These are phyloP conservation scores for Nemania bipapillata DNA, from an alignment of 2,329 filamentous ascomycete genomes.

Conservation along the genomic window DNA sequence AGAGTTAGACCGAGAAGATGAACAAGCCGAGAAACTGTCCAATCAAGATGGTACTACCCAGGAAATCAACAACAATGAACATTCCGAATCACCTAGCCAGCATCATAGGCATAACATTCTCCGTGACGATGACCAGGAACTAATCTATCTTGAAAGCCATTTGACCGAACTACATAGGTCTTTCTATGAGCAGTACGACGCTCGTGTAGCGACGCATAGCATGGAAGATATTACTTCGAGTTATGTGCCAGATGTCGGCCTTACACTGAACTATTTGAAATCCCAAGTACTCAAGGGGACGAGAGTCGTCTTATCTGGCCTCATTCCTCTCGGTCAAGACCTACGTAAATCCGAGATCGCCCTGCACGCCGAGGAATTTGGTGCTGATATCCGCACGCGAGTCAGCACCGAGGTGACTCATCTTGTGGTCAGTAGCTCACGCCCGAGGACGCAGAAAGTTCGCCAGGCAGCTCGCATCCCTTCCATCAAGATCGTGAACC, in stretches of 20 bases:
- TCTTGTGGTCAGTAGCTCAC: slow-evolving; percentile 74
- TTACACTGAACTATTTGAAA: slow-evolving; percentile 86
- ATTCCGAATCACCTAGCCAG: slow-evolving; percentile 53
- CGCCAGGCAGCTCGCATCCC: slow-evolving; percentile 82
- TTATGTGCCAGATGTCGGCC: slow-evolving; percentile 83
- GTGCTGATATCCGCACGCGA: slow-evolving; percentile 70
- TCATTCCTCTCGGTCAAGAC: slow-evolving; percentile 84
- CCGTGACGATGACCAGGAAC: slow-evolving; percentile 86
- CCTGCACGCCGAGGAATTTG: slow-evolving; percentile 86
- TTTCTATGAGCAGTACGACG: slow-evolving; percentile 87
- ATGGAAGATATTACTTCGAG: slow-evolving; percentile 56
- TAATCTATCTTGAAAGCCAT: slow-evolving; percentile 79
- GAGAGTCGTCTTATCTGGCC: slow-evolving; percentile 86
- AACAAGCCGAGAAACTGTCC: slow-evolving; percentile 64
- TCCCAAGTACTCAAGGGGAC: slow-evolving; percentile 76
- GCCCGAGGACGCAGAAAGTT: slow-evolving; percentile 89
- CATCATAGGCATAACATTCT: slow-evolving; percentile 76
- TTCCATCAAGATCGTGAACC: slow-evolving; percentile 88
- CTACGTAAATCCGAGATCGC: slow-evolving; percentile 86
- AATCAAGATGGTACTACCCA: slow-evolving; percentile 58
- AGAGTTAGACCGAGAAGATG: slow-evolving; percentile 85
- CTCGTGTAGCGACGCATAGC: slow-evolving; percentile 61
- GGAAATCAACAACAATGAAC: slow-evolving; percentile 46
- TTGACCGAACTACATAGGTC: slow-evolving; percentile 77
- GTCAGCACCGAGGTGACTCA: slow-evolving; percentile 75